Evolutionary conservation across 345 rosid species (phyloP), one percentile per base, ranked within the genome.

Genomic region (Combretum micranthum): DNA sequence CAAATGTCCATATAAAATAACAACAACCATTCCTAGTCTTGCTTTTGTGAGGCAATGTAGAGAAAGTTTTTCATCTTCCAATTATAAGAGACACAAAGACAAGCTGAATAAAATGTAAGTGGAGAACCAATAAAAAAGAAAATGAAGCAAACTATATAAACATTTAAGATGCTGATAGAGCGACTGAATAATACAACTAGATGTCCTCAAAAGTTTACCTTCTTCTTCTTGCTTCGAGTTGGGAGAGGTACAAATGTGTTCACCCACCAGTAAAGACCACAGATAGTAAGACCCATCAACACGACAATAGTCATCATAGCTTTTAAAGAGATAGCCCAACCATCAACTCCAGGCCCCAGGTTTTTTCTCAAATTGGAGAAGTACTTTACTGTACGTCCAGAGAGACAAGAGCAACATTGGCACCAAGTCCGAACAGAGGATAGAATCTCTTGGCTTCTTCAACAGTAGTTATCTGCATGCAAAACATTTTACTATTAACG

Each of bases 251-350:
- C 96, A 55, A 17, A 81, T 18, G 60, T 64, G 72, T 92, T 86
- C 69, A 81, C 96, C 96, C 98, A 92, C 98, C 98, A 92, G 80
- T 92, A 92, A 32, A 82, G 73, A 67, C 74, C 74, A 74, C 96
- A 92, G 22, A 92, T 92, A 19, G 85, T 69, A 1, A 88, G 72
- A 15, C 98, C 98, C 95, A 88, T 80, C 62, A 79, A 55, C 4
- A 92, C 96, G 49, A 92, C 98, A 55, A 92, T 88, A 74, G 88
- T 86, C 96, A 92, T 92, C 98, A 92, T 92, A 15, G 70, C 98
- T 72, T 84, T 88, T 64, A 92, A 77, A 59, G 98, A 88, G 65
- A 88, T 53, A 47, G 98, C 96, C 98, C 98, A 92, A 44, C 98
- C 98, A 77, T 92, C 98, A 63, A 92, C 95, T 67, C 98, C 96